Base-by-base conservation (phyloP, 805 yeast species). In the Monosporozyma solicola region DNA sequence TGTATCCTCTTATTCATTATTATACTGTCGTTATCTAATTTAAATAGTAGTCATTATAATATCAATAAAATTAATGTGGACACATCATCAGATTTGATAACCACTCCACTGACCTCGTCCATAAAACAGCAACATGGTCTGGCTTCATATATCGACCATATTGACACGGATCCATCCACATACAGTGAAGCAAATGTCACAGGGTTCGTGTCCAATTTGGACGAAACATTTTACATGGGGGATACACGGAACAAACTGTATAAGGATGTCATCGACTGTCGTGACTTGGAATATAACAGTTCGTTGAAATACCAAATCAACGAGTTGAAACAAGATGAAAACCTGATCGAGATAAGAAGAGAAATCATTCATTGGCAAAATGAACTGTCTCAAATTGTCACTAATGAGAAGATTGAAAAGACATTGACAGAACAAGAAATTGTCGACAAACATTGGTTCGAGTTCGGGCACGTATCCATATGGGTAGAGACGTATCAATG, bases 401-500 rank as follows among this genome's bases (percentile, higher is more conserved):
- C 20, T 20, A 20, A 20, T 20, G 20, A 20, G 20, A 20, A 20
- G 2, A 20, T 20, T 20, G 59, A 57, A 46, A 45, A 53, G 7
- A 50, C 46, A n/a, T 45, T 50, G 52, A 16, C 53, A 13, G 55
- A 55, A 44, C 51, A 47, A 27, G 50, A 54, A 15, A 53, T 53
- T 50, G 46, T 60, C 22, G n/a, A 24, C 8, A 37, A 55, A 37
- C 45, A 32, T 22, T 80, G 83, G 82, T 49, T 35, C 31, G 49
- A 47, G 35, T 52, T 54, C 39, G 60, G 60, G 5, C 22, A 33
- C 5, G 13, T 20, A 1, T 35, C 53, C n/a, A n/a, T 45, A n/a
- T 49, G 80, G 80, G 61, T 78, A 25, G 74, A 72, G 39, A 73
- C 74, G 48, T 76, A 76, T 55, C 75, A 77, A 16, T 72, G 76